Evolutionary conservation across 2,329 filamentous ascomycete genomes (phyloP).

Genomic region (Beauveria rudraprayagi): DNA sequence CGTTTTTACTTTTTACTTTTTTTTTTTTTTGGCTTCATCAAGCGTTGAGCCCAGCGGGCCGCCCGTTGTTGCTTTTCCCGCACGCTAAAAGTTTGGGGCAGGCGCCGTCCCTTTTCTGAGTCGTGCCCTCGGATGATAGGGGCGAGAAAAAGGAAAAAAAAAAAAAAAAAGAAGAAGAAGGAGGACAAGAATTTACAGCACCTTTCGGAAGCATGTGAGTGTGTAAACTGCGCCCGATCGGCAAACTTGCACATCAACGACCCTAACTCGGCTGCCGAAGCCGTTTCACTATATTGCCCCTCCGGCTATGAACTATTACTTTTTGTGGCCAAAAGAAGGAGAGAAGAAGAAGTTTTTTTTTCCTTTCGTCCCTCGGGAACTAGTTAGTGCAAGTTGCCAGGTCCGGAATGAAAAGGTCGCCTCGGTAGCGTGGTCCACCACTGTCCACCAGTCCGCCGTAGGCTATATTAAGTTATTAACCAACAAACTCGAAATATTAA

Average conservation of each 20-base stretch:
- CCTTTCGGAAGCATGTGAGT: not conserved
- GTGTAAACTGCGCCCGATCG: not conserved
- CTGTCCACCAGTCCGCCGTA: not conserved
- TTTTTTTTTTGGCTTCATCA: too few relatives aligned
- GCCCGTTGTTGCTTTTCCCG: constrained; percentile 6
- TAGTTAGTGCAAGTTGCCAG: not conserved
- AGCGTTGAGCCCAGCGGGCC: constrained; percentile 2
- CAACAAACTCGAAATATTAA: not conserved
- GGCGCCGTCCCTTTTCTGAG: not conserved
- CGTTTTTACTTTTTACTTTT: not conserved
- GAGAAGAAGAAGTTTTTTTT: not conserved
- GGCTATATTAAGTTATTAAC: not conserved
- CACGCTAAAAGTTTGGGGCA: not conserved
- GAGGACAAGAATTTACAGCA: not conserved
- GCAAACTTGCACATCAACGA: not conserved
- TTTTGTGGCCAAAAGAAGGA: not conserved
- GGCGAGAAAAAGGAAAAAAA: not conserved
- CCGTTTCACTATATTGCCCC: not conserved
- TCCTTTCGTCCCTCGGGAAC: not conserved
- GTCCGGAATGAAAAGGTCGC: not conserved
- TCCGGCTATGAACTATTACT: not conserved
- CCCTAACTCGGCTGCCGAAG: not conserved
- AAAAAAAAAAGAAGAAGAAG: not conserved
- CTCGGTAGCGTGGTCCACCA: constrained; percentile 3
- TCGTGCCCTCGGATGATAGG: constrained; percentile 4